Conservation (phyloP, 148 eudicot species). For the Rhododendron simsii region DNA sequence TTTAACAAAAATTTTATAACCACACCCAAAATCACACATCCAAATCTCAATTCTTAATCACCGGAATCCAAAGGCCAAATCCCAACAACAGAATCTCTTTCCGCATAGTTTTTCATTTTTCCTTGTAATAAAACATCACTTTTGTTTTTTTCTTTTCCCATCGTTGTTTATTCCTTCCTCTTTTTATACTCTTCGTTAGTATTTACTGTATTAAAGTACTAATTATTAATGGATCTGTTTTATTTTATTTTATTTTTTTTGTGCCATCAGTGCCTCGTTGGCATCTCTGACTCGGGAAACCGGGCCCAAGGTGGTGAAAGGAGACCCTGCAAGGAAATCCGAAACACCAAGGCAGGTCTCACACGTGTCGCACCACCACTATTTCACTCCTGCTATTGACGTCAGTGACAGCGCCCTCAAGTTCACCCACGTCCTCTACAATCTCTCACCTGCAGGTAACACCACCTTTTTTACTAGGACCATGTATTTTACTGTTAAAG, state of each 20-base stretch:
- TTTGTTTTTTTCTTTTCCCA: neutral
- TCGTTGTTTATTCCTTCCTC: neutral
- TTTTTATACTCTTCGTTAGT: neutral
- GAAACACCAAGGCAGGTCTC: slow-evolving; percentile 13
- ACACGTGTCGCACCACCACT: slow-evolving; percentile 27
- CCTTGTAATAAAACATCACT: no score
- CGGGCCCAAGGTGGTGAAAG: slow-evolving; percentile 69
- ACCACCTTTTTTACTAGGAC: neutral
- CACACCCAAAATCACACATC: no score
- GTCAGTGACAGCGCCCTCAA: slow-evolving; percentile 67
- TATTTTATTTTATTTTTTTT: no score
- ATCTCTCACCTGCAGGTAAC: slow-evolving; percentile 76
- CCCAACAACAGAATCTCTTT: neutral
- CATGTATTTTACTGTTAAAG: no score
- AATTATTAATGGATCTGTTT: neutral
- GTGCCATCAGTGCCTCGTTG: slow-evolving; percentile 51
- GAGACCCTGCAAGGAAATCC: slow-evolving; percentile 48
- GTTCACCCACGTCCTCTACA: slow-evolving; percentile 76
- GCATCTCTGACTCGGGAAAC: slow-evolving; percentile 73
- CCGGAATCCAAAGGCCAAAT: neutral
- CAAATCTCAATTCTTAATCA: neutral
- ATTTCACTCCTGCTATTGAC: slow-evolving; percentile 36
- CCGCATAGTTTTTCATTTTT: neutral
- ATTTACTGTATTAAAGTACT: no score
- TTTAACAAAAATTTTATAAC: no score